A percentile compares a stretch with the other conserved stretches of the same genome.
Conservation (phyloP, 2,329 filamentous ascomycete genomes). For the Penicillium fuscoglaucum region DNA sequence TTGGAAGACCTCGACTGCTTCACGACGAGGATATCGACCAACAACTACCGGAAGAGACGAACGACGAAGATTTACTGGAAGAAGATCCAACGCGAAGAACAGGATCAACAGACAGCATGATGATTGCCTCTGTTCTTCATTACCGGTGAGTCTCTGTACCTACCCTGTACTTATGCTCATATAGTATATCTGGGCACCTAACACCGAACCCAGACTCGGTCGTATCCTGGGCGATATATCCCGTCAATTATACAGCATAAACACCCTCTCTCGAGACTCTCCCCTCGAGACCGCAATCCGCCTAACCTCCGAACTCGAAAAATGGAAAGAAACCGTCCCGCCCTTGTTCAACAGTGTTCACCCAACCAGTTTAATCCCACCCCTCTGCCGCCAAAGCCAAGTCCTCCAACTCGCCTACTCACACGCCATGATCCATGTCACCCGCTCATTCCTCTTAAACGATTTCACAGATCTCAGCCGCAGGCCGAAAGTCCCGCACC, state of each 20-base stretch:
- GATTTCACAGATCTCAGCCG: slow-evolving; percentile 41
- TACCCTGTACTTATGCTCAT: neutral
- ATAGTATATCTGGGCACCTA: neutral
- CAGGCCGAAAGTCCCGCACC: slow-evolving; percentile 30
- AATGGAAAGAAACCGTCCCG: slow-evolving; percentile 40
- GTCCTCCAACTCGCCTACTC: slow-evolving; percentile 42
- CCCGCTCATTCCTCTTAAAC: slow-evolving; percentile 39
- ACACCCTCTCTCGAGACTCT: slow-evolving; percentile 30
- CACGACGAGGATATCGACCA: slow-evolving; percentile 67
- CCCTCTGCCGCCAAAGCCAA: slow-evolving; percentile 41
- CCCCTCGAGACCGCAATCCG: slow-evolving; percentile 37
- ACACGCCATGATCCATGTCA: slow-evolving; percentile 43
- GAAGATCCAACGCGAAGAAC: slow-evolving; percentile 39
- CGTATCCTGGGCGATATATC: slow-evolving; percentile 52
- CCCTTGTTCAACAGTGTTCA: slow-evolving; percentile 40
- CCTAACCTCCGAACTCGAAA: slow-evolving; percentile 37
- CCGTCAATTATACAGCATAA: slow-evolving; percentile 46
- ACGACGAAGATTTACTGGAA: slow-evolving; percentile 58
- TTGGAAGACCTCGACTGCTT: slow-evolving; percentile 61
- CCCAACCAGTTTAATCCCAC: slow-evolving; percentile 39
- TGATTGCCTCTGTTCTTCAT: slow-evolving; percentile 43
- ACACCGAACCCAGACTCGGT: slow-evolving; percentile 43
- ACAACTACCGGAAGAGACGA: slow-evolving; percentile 55
- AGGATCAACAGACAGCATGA: slow-evolving; percentile 41
- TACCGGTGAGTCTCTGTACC: slow-evolving; percentile 30